A percentile compares a stretch with the other conserved stretches of the same genome.
Conservation (phyloP, 73 alveolate species). For the Paramecium bursaria region DNA sequence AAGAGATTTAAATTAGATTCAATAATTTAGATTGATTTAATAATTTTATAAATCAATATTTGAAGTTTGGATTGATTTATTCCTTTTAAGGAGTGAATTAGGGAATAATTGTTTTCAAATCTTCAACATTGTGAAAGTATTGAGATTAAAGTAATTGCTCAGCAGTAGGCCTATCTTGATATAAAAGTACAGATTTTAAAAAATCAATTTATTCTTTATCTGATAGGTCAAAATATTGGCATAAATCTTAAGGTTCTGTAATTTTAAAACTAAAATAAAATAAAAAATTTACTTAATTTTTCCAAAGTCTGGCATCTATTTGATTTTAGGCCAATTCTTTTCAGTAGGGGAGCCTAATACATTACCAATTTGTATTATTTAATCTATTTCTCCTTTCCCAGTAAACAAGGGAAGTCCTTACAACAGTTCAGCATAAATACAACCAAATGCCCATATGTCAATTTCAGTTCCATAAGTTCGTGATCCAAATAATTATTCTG, state of each 20-base stretch:
- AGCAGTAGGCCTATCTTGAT: constrained; percentile 42
- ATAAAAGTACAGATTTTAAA: neutral
- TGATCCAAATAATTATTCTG: constrained; percentile 81
- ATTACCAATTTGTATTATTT: constrained; percentile 57
- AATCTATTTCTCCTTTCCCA: constrained; percentile 68
- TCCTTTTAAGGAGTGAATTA: too few relatives aligned
- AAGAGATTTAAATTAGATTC: too few relatives aligned
- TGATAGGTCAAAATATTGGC: constrained; percentile 14
- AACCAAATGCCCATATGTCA: constrained; percentile 90
- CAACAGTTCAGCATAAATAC: constrained; percentile 55
- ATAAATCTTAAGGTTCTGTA: neutral
- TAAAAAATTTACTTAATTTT: constrained; percentile 37
- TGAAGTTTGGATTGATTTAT: too few relatives aligned
- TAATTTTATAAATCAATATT: too few relatives aligned
- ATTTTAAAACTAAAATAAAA: constrained; percentile 11
- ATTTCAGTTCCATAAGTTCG: constrained; percentile 82
- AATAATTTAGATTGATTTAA: too few relatives aligned
- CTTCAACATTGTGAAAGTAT: constrained; percentile 7
- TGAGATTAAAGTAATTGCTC: constrained; percentile 11
- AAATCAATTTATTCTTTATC: constrained; percentile 16
- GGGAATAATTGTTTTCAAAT: too few relatives aligned
- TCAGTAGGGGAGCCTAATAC: constrained; percentile 71
- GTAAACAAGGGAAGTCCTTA: constrained; percentile 62
- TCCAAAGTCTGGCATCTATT: constrained; percentile 69
- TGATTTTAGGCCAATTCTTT: constrained; percentile 65